Evolutionary conservation across 2,329 filamentous ascomycete species (phyloP).

Genomic region (Neofusicoccum laricinum): DNA sequence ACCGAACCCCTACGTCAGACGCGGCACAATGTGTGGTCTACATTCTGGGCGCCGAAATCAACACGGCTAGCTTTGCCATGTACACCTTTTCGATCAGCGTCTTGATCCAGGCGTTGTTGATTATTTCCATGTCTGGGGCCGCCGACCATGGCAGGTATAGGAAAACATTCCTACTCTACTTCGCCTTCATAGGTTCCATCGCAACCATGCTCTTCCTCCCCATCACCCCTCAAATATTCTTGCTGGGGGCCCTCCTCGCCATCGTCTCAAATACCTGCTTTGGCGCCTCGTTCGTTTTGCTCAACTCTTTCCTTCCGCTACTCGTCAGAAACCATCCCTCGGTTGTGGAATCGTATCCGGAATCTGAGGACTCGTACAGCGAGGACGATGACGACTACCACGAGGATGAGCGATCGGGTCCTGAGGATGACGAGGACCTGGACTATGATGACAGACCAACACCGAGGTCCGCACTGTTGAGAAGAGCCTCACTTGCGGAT

Average conservation of each 20-base stretch:
- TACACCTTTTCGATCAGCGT: constrained; percentile 96
- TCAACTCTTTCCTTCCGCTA: constrained; percentile 92
- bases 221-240: constrained; percentile 69
- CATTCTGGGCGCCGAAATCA: constrained; percentile 80
- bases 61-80: constrained; percentile 96
- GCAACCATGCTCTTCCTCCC: constrained; percentile 87
- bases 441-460: neutral
- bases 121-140: constrained; percentile 93
- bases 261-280: constrained; percentile 92
- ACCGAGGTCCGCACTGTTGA: neutral
- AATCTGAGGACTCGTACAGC: constrained; percentile 23
- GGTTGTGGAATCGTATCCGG: constrained; percentile 25
- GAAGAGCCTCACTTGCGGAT: neutral
- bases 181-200: constrained; percentile 76
- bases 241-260: constrained; percentile 78
- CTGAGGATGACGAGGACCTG: neutral
- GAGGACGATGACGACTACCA: constrained; percentile 27
- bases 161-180: constrained; percentile 81
- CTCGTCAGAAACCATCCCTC: constrained; percentile 82
- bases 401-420: constrained; percentile 15
- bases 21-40: constrained; percentile 73
- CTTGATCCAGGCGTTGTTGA: constrained; percentile 79
- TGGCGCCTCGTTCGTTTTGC: constrained; percentile 87
- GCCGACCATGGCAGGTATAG: constrained; percentile 88
- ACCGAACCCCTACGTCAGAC: constrained; percentile 21